phyloP scores from a whole-genome alignment of 306 rosid species.

The Casuarina equisetifolia region DNA sequence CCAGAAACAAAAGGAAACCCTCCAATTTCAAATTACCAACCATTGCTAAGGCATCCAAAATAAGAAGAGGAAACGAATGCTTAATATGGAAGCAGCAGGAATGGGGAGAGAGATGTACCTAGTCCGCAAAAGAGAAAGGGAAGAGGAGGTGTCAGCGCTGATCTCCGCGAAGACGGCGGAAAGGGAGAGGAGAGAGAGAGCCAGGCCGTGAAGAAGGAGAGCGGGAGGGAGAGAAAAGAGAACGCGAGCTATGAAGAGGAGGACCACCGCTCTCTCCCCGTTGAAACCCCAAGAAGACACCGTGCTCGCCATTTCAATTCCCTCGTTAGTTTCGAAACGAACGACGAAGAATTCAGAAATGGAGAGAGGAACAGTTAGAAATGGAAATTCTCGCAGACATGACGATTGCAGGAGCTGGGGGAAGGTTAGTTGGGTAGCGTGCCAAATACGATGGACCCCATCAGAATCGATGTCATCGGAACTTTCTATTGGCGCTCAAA shows the following conservation, averaged over 20 bases:
- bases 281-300: constrained; percentile 36
- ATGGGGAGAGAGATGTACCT: constrained; percentile 37
- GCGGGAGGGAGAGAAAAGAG: constrained; percentile 68
- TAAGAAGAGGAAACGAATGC: not conserved
- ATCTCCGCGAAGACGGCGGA: constrained; percentile 71
- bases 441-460: not conserved
- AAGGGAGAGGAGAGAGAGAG: constrained; percentile 72
- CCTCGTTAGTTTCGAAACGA: not conserved
- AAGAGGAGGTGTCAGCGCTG: constrained; percentile 47
- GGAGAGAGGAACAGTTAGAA: not conserved
- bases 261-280: constrained; percentile 78
- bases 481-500: too few species aligned
- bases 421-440: not conserved
- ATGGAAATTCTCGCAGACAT: constrained; percentile 30
- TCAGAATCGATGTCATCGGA: not conserved
- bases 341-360: not conserved
- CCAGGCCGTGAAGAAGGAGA: constrained; percentile 66
- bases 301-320: constrained; percentile 28
- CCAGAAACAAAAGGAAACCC: not conserved
- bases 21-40: not conserved
- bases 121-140: constrained; percentile 46
- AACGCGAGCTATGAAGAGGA: constrained; percentile 54
- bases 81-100: not conserved
- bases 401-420: constrained; percentile 4
- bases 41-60: not conserved